Percentiles rank a stretch among this genome's conserved stretches.
These are phyloP conservation scores for Saccharomycopsis crataegensis DNA, from an alignment of 1,139 yeast species.

Conservation along the genomic window DNA sequence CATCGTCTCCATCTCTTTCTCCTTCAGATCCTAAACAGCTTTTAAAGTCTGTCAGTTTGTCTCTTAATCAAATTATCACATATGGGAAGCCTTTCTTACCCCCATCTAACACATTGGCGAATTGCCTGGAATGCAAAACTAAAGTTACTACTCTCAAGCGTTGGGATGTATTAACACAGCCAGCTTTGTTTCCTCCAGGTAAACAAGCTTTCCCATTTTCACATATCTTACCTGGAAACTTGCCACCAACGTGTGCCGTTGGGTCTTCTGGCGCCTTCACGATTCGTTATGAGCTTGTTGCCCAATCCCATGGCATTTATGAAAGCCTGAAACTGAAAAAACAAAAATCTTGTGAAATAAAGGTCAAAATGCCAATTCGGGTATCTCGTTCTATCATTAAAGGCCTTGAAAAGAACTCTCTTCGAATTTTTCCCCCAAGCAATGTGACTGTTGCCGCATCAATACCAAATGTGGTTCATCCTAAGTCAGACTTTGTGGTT, in stretches of 20 bases:
- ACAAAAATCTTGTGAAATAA: constrained; percentile 29
- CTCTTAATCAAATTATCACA: constrained; percentile 61
- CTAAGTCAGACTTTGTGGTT: constrained; percentile 76
- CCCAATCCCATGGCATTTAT: constrained; percentile 44
- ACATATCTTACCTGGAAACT: constrained; percentile 82
- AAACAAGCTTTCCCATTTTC: constrained; percentile 89
- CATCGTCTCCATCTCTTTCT: constrained; percentile 19
- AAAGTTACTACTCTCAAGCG: constrained; percentile 59
- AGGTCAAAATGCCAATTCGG: constrained; percentile 58
- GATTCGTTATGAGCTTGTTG: constrained; percentile 69
- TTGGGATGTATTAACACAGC: constrained; percentile 74
- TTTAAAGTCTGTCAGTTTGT: constrained; percentile 43
- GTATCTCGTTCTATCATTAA: constrained; percentile 70
- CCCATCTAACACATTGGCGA: constrained; percentile 40
- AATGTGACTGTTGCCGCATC: constrained; percentile 80
- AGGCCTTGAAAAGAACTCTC: constrained; percentile 79
- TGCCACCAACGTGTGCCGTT: constrained; percentile 70
- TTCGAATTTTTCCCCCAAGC: constrained; percentile 93
- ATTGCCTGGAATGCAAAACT: constrained; percentile 52
- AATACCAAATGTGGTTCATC: constrained; percentile 82
- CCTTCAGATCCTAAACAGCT: constrained; percentile 20
- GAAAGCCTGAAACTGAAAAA: constrained; percentile 20
- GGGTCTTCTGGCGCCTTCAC: constrained; percentile 49
- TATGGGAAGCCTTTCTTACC: constrained; percentile 61
- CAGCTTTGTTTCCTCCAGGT: constrained; percentile 52